Evolutionary conservation across 2,329 filamentous ascomycete genomes (phyloP), one percentile per base, ranked within the genome.

Genomic region (Penicillium capsulatum): DNA sequence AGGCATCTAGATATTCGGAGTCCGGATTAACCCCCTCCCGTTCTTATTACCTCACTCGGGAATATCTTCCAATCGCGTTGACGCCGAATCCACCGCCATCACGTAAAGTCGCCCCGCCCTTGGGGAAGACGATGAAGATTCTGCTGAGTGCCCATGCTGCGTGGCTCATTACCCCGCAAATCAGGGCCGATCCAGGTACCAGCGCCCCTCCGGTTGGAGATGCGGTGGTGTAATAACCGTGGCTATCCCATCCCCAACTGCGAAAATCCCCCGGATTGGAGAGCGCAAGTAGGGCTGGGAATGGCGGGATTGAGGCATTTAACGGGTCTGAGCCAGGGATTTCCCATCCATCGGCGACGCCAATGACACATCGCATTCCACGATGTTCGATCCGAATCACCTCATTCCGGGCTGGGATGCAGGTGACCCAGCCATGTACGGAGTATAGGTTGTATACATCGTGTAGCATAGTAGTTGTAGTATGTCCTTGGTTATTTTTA

Each of bases 331-430:
- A 22, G 19, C 5, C 17, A n/a, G 4, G 4, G 16, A 10, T 28
- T 17, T 31, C 11, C 20, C 14, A n/a, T 31, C 9, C 16, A 14
- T 15, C 3, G 8, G 15, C 9, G 7, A 11, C 29, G 14, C 29
- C 16, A 26, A 17, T 54, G 51, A 54, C 51, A 54, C 50, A 54
- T 50, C 45, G 43, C 42, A 51, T 49, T 48, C 48, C 48, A 50
- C 44, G 34, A 50, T 47, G 22, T 44, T 48, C 36, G 42, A 42
- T 22, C 26, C 8, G 28, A 35, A 50, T 49, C 45, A 40, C 42
- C 42, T 51, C 49, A 50, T 48, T 31, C 19, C 10, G 3, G 9
- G 13, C 29, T 7, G 8, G 6, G 28, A 13, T 15, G 10, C 35
- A 38, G 35, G 27, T 38, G 37, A 39, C 16, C 14, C 14, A 19